Base-by-base conservation (phyloP, 495 filamentous ascomycete species). In the Talaromyces nanjingensis region DNA sequence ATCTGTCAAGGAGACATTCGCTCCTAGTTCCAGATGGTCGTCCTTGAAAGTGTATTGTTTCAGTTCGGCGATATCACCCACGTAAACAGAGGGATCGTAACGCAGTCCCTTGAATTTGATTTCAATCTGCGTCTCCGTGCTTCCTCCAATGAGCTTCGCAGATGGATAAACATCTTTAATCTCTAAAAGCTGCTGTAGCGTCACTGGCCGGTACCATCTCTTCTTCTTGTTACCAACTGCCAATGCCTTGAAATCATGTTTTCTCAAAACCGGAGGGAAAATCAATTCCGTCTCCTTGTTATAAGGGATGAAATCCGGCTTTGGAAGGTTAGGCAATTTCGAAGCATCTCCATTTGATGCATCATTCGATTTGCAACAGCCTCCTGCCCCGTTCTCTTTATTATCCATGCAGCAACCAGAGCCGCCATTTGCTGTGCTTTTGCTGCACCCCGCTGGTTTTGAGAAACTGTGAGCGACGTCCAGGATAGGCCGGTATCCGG, bases 41-140 rank as follows among this genome's bases (percentile, higher is more conserved):
- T 65, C 65, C 3, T 69, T 78, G 70, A 98, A 87, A 2, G 81
- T 82, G 72, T 89, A 97, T 64, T 90, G 81, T 25, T 90, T 79
- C 53, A 98, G 77, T 74, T 98, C 94, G 1, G 90, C 78, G 66
- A 98, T 97, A 70, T 98, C 94, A 27, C 92, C 92, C 14, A 98
- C 87, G 71, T 89, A 98, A 1, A 98, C 93, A 0, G 92, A 97
- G 6, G 88, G 86, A 11, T 86, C 84, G 72, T 97, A 98, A 68
- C 91, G 86, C 84, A 96, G 86, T 2, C 86, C 91, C 79, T 98
- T 98, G 82, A 98, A 98, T 71, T 97, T 97, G 75, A 96, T 88
- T 74, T 98, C 94, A 60, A 98, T 97, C 73, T 97, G 94, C 0
- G 93, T 98, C 75, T 98, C 94, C 4, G 91, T 96, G 72, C 91